phyloP scores from a whole-genome alignment of 495 filamentous ascomycete species.

The Evernia prunastri region DNA sequence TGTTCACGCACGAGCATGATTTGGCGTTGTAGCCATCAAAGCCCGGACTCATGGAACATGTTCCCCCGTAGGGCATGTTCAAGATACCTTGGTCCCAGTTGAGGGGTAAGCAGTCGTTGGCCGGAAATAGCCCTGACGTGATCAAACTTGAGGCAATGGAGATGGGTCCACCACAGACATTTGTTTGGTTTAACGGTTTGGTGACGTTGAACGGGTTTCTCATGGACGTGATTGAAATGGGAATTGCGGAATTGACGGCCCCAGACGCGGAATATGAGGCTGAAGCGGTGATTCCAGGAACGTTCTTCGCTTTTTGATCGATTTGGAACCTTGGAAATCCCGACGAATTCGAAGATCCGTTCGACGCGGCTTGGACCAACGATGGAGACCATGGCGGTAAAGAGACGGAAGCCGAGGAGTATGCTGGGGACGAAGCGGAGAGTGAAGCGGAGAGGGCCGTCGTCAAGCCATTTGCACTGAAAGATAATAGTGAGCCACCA shows the following conservation, averaged over 20 bases:
- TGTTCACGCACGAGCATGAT: constrained; percentile 18
- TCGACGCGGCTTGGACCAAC: background rate
- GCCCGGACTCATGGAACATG: constrained; percentile 17
- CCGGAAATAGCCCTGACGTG: constrained; percentile 7
- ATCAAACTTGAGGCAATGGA: constrained; percentile 1
- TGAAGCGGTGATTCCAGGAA: background rate
- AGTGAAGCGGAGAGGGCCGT: background rate
- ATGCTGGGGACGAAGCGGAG: background rate
- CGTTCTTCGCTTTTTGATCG: background rate
- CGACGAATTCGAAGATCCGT: background rate
- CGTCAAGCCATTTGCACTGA: background rate
- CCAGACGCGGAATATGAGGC: background rate
- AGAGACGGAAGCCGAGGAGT: background rate
- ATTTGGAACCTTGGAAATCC: background rate
- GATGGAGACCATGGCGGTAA: background rate
- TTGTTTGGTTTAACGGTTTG: background rate
- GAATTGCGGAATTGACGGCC: background rate
- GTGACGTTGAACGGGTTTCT: constrained; percentile 2
- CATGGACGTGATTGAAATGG: background rate
- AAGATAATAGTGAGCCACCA: background rate
- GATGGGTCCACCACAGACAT: constrained; percentile 1
- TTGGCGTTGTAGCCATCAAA: constrained; percentile 19
- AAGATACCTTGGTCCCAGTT: constrained; percentile 10
- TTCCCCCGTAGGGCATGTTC: constrained; percentile 11
- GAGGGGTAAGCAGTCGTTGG: constrained; percentile 15